Evolutionary conservation across 164 flowering plant species (phyloP), one percentile per base, ranked within the genome.

Genomic region (Sextonia rubra): DNA sequence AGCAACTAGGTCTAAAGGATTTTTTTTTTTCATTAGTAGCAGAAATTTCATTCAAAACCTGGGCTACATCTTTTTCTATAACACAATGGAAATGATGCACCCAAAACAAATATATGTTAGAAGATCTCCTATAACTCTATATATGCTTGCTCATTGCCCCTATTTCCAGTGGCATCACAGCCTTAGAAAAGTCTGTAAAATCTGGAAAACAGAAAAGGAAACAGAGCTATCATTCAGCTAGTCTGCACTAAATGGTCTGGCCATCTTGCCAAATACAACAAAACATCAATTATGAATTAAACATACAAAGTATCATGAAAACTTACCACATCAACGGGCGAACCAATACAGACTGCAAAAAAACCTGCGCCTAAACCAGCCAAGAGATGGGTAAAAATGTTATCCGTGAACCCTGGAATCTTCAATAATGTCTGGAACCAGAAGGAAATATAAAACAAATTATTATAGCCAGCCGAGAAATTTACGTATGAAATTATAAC

Each of bases 291-390:
- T 52, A 20, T 18, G 58, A 61, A 61, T 61, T 22, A 22, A 25
- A 61, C n/a, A 61, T 60, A 61, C n/a, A 56, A 15, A 56, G 47
- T 65, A 66, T n/a, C 23, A 56, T 56, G 73, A 67, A 74, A 49
- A 55, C 87, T 72, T 86, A 93, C 99, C 84, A 95, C 98, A 78
- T 95, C 99, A 73, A 93, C 89, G 48, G 99, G 99, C 55, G 98
- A 95, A 66, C 99, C 99, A 73, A 95, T 86, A 80, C 92, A 95
- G 71, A 95, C 98, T 47, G 98, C 99, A 83, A 91, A 91, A 63
- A 95, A 86, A 29, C 97, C 99, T 63, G 98, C 99, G 68, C 98
- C 99, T 64, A 95, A 82, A 75, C 99, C 97, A 74, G 98, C 89
- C 70, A 93, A 86, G 58, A 93, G 84, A 79, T 95, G 99, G 76